phyloP scores from a whole-genome alignment of 805 yeast species.

The Jamesozyma rosinii region DNA sequence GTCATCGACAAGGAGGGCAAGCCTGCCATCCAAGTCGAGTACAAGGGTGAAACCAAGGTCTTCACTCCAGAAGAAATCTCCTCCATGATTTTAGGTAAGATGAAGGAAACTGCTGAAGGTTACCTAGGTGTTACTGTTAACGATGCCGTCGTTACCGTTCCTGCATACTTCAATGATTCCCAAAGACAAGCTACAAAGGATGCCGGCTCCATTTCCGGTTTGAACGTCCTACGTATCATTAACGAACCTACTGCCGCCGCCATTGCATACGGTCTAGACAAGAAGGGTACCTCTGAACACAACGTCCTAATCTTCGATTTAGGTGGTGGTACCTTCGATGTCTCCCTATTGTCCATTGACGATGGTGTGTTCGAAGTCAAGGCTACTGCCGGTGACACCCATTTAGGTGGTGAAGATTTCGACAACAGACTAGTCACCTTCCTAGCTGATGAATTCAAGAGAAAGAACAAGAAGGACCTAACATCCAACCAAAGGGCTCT shows the following conservation, averaged over 20 bases:
- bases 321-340: constrained; percentile 99
- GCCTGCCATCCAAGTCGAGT: constrained; percentile 75
- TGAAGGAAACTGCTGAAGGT: constrained; percentile 87
- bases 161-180: constrained; percentile 95
- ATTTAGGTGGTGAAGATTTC: constrained; percentile 97
- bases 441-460: constrained; percentile 87
- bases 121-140: constrained; percentile 72
- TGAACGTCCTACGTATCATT: constrained; percentile 83
- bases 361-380: constrained; percentile 96
- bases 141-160: constrained; percentile 92
- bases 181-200: constrained; percentile 98
- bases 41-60: constrained; percentile 72
- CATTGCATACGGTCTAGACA: constrained; percentile 88
- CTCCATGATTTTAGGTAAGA: constrained; percentile 82
- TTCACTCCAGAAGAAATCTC: constrained; percentile 94
- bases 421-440: constrained; percentile 90
- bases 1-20: constrained; percentile 64
- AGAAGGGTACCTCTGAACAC: constrained; percentile 68
- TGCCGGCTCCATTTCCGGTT: constrained; percentile 94
- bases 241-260: constrained; percentile 98
- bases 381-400: constrained; percentile 78
- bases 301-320: constrained; percentile 86
- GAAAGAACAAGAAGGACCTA: constrained; percentile 89
- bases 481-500: constrained; percentile 87
- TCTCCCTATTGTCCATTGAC: constrained; percentile 79